These are phyloP conservation scores for Aspergillus pseudoterreus DNA, from an alignment of 2,329 filamentous ascomycete species.

Conservation along the genomic window DNA sequence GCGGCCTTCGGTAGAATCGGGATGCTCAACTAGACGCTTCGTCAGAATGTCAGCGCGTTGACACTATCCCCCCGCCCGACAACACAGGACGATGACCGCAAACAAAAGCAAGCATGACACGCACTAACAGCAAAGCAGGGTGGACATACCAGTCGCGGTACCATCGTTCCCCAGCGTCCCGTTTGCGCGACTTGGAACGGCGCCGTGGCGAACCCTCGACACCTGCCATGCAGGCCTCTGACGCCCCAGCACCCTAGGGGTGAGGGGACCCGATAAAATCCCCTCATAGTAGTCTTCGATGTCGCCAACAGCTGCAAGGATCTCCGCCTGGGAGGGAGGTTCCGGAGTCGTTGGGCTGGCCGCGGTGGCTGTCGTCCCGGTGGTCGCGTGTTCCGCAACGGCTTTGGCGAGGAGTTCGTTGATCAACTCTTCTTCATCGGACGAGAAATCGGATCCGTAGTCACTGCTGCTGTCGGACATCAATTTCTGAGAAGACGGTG, in stretches of 20 bases:
- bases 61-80: neutral
- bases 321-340: constrained; percentile 11
- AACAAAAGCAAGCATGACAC: constrained; percentile 45
- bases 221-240: constrained; percentile 29
- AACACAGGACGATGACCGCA: neutral
- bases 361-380: constrained; percentile 3
- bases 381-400: constrained; percentile 28
- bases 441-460: constrained; percentile 62
- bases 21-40: constrained; percentile 60
- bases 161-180: constrained; percentile 22
- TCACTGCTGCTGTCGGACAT: constrained; percentile 45
- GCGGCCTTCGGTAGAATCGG: constrained; percentile 34
- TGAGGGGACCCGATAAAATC: constrained; percentile 30
- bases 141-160: constrained; percentile 29
- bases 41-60: constrained; percentile 54
- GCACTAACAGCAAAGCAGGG: constrained; percentile 9
- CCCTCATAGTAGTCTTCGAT: constrained; percentile 44
- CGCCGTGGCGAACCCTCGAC: constrained; percentile 8
- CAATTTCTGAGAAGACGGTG: constrained; percentile 10
- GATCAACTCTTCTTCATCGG: constrained; percentile 54
- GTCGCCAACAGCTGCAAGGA: constrained; percentile 26
- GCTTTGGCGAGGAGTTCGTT: constrained; percentile 49
- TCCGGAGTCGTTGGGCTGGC: constrained; percentile 16
- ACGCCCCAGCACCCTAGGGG: constrained; percentile 41
- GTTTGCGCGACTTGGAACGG: constrained; percentile 23